Conservation (phyloP, 257 asterid genomes). For the Nicotiana noctiflora region DNA sequence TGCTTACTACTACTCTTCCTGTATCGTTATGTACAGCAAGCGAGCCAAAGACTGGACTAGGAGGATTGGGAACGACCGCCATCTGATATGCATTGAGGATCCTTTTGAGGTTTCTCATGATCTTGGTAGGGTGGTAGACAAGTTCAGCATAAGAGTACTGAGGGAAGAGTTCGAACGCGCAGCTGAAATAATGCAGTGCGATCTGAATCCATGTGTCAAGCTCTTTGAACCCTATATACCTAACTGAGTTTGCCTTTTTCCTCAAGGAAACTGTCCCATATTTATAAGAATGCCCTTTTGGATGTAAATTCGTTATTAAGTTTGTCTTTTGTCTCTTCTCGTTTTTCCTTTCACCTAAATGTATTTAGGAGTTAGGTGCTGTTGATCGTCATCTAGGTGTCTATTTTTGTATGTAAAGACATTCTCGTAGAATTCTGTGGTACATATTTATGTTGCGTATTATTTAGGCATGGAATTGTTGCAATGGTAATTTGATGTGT, state of each 20-base stretch:
- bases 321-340: background rate
- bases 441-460: background rate
- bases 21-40: slow-evolving; percentile 41
- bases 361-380: slow-evolving; percentile 9
- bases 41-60: slow-evolving; percentile 85
- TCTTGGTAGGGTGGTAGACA: slow-evolving; percentile 95
- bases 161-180: slow-evolving; percentile 97
- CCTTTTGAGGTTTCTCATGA: slow-evolving; percentile 86
- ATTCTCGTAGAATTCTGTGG: background rate
- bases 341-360: background rate
- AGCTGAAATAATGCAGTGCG: slow-evolving; percentile 72
- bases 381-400: background rate
- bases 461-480: background rate
- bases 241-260: slow-evolving; percentile 15
- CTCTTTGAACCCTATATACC: slow-evolving; percentile 74
- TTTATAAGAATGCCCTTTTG: background rate
- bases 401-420: background rate
- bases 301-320: slow-evolving; percentile 27
- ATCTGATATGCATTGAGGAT: slow-evolving; percentile 95
- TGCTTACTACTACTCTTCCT: background rate
- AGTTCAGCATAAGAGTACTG: slow-evolving; percentile 67
- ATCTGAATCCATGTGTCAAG: slow-evolving; percentile 53
- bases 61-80: slow-evolving; percentile 91
- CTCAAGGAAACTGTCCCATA: background rate
- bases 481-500: background rate